Evolutionary conservation across 331 rosid genomes (phyloP), one percentile per base, ranked within the genome.

Genomic region (Stylosanthes scabra): DNA sequence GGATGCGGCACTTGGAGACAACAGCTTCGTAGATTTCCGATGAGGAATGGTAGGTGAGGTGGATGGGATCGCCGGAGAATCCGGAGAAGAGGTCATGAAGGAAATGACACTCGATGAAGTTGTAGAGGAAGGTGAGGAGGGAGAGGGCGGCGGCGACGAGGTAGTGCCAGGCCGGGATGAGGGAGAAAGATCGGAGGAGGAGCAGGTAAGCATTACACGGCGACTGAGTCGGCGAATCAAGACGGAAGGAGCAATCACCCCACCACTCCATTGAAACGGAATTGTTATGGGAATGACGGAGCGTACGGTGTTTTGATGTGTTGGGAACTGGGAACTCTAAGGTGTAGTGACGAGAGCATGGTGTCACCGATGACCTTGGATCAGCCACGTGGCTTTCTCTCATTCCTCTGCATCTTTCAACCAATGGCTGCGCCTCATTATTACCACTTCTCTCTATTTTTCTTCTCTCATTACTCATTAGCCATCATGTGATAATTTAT

Each of bases 1-100:
- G 96, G 55, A 92, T 56, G 74, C 78, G 78, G 81, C 97, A 92
- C 70, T 88, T 88, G 60, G 96, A 88, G 82, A 85, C 92, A 59
- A 92, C 85, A 40, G 59, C 92, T 15, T 88, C 77, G 79, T 77
- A 90, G 83, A 86, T 49, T 9, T 59, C 49, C 13, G 91, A 85
- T 64, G 15, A 50, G 11, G 94, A 45, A 46, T 88, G 54, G 80
- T 68, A 84, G 25, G 94, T 88, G 8, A 92, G 80, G 7, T 4
- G 13, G 11, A 88, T 80, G 72, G 87, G 37, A 29, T 27, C 66
- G 4, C 97, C 96, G 11, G 84, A 66, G 77, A 88, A 87, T 2
- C 81, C 85, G 29, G 88, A 69, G 78, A 85, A 41, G 39, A 85
- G 62, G 42, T 92, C 94, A 25, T 72, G 31, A 20, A 90, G 40